Base-by-base conservation (phyloP, 108 stramenopile species). In the Hondaea fermentalgiana region DNA sequence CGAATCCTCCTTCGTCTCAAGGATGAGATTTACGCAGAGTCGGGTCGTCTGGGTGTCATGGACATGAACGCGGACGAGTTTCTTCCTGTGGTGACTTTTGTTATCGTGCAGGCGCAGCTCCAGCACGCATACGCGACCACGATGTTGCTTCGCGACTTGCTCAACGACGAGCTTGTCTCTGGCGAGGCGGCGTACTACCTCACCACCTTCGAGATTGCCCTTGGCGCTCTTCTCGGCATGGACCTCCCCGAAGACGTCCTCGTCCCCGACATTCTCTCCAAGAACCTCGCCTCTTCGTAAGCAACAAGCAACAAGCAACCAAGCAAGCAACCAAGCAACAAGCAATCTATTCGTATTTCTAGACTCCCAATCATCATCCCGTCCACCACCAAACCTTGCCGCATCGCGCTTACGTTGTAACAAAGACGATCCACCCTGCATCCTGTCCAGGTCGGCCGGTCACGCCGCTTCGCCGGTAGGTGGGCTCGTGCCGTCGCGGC, bases 21-120 rank as follows among this genome's bases (percentile, higher is more conserved):
- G 28, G 76, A 83, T 45, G 76, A 83, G 3, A 83, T 83, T 83
- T 83, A 83, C 5, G 49, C 45, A 23, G 76, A 83, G 28, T 47
- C 76, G 45, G 76, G 49, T 25, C 76, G 76, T 6, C 76, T 25
- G 6, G 49, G 28, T 25, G 5, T 83, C 49, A 12, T 35, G 76
- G 76, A 83, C 28, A 83, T 83, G 76, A 83, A 83, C 49, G 76
- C 76, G 51, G 76, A 83, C 28, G 76, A 83, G 51, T 83, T 83
- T 3, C 76, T 83, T 23, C 76, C 76, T 12, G 76, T 83, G 0
- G 51, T 83, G 51, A 83, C 76, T 12, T 83, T 28, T 47, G 76
- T 83, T 83, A 47, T 83, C 23, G 76, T 83, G 45, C 76, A 53
- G 25, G 51, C 76, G 8, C 76, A 53, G 45, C 23, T 83, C 14